Conservation (phyloP, 2,329 filamentous ascomycete species). For the Fusarium incarnatum region DNA sequence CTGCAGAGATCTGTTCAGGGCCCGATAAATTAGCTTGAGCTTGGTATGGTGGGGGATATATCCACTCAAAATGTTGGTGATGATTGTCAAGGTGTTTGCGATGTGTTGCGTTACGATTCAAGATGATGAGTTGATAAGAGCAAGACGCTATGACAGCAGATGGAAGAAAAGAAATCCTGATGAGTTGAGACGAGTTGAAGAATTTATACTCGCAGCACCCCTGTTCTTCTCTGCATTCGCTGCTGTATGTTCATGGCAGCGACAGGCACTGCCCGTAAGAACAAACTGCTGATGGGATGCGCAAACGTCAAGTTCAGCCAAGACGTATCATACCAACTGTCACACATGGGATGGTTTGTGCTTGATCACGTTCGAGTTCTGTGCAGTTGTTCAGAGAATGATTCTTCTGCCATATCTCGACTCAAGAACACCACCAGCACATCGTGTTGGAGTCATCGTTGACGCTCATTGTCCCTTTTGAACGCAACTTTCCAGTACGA, state of each 20-base stretch:
- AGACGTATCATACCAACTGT: neutral
- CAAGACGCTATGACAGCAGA: neutral
- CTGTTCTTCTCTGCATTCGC: slow-evolving; percentile 8
- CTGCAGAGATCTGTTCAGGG: slow-evolving; percentile 7
- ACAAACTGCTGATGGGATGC: neutral
- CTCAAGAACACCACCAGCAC: neutral
- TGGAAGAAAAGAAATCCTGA: neutral
- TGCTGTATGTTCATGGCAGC: neutral
- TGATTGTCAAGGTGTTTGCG: neutral
- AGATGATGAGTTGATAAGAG: neutral
- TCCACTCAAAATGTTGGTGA: slow-evolving; percentile 17
- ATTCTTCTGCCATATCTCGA: neutral
- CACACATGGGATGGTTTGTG: neutral
- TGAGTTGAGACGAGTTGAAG: neutral
- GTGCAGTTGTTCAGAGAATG: neutral
- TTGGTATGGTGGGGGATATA: slow-evolving; percentile 25
- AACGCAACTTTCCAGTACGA: neutral
- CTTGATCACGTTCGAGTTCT: neutral
- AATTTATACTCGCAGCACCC: slow-evolving; percentile 2
- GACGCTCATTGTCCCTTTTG: neutral
- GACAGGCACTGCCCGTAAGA: neutral
- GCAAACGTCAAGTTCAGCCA: neutral
- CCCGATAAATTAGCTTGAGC: slow-evolving; percentile 33
- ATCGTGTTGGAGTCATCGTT: neutral
- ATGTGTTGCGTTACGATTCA: neutral